These are phyloP conservation scores for Colletotrichum sojae DNA, from an alignment of 2,329 filamentous ascomycete species.

Conservation along the genomic window DNA sequence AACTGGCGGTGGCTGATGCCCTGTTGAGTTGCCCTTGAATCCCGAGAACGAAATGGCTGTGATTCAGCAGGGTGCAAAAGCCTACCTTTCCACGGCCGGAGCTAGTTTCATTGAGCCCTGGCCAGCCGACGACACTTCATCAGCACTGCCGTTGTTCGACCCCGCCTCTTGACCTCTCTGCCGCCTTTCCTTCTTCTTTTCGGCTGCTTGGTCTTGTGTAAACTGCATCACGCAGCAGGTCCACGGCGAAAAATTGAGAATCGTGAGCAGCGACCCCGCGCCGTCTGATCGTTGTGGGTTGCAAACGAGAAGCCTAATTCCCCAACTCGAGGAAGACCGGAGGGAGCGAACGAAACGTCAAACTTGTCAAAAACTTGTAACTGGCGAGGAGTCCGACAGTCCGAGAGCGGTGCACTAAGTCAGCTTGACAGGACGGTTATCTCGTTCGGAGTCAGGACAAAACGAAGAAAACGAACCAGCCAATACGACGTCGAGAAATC, in stretches of 20 bases:
- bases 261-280: not conserved
- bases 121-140: too few relatives aligned
- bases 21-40: too few relatives aligned
- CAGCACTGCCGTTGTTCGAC: too few relatives aligned
- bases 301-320: not conserved
- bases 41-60: too few relatives aligned
- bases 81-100: too few relatives aligned
- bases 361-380: slow-evolving; percentile 23
- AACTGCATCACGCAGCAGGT: too few relatives aligned
- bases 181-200: too few relatives aligned
- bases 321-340: not conserved
- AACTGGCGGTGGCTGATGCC: too few relatives aligned
- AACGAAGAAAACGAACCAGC: not conserved
- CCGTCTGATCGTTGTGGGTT: not conserved
- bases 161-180: too few relatives aligned
- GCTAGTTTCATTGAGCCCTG: too few relatives aligned
- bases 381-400: not conserved
- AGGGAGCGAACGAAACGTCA: slow-evolving; percentile 20
- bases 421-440: not conserved
- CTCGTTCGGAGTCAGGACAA: slow-evolving; percentile 4
- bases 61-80: too few relatives aligned
- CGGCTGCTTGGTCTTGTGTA: too few relatives aligned
- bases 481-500: not conserved
- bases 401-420: not conserved
- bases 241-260: not conserved